phyloP scores from a whole-genome alignment of 2,329 filamentous ascomycete genomes.

The Bipolaris cookei region DNA sequence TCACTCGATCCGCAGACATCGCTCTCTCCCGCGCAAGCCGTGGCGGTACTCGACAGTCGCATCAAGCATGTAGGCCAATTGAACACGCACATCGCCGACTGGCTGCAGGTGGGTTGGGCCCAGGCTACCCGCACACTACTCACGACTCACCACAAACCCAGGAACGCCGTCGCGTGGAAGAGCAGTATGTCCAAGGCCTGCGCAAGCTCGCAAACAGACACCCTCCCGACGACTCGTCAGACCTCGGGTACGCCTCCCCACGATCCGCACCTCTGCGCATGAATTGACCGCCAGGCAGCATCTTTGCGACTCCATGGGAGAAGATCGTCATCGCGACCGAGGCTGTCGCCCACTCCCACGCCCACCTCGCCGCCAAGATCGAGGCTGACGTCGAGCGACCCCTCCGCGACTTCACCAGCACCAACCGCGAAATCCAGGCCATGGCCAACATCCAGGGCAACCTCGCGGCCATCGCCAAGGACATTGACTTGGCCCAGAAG shows the following conservation, averaged over 20 bases:
- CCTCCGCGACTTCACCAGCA: conserved; percentile 74
- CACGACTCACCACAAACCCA: conserved; percentile 52
- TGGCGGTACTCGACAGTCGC: conserved; percentile 81
- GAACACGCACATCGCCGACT: conserved; percentile 93
- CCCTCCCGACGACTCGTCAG: conserved; percentile 75
- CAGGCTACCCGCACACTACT: conserved; percentile 7
- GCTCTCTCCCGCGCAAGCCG: conserved; percentile 82
- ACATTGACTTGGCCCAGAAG: conserved; percentile 82
- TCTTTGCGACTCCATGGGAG: conserved; percentile 90
- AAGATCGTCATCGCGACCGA: conserved; percentile 82
- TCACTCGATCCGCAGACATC: conserved; percentile 65
- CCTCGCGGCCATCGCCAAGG: conserved; percentile 78
- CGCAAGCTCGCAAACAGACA: conserved; percentile 79
- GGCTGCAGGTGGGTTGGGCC: conserved; percentile 78
- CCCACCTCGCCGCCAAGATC: conserved; percentile 78
- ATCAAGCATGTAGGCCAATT: conserved; percentile 84
- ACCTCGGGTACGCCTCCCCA: conserved; percentile 75
- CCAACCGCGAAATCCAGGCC: conserved; percentile 76
- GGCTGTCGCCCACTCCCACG: conserved; percentile 81
- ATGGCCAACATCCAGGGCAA: conserved; percentile 84
- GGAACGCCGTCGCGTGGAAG: conserved; percentile 93
- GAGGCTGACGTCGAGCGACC: conserved; percentile 87
- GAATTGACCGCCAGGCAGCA: conserved; percentile 60
- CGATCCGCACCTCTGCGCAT: conserved; percentile 6
- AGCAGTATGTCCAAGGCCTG: conserved; percentile 82